These are phyloP conservation scores for Lentithecium fluviatile DNA, from an alignment of 495 filamentous ascomycete species.

Conservation along the genomic window DNA sequence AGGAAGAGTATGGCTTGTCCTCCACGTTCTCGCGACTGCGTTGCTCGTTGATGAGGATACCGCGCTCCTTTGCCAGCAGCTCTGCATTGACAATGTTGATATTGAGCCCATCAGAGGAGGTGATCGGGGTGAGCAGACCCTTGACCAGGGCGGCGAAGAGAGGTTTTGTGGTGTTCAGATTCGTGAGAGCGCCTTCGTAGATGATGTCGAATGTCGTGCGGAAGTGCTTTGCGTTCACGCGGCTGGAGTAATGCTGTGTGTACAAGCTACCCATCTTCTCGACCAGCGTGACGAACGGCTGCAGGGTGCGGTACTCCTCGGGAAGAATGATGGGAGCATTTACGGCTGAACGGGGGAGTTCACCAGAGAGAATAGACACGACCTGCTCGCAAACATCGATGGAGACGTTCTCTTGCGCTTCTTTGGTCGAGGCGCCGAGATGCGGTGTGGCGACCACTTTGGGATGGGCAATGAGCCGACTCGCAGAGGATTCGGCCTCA, in stretches of 20 bases:
- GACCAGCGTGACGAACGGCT: conserved; percentile 66
- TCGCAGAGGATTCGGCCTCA: conserved; percentile 51
- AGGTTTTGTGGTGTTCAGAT: conserved; percentile 63
- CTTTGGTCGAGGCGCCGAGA: conserved; percentile 70
- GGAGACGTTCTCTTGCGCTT: conserved; percentile 74
- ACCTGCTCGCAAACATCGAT: conserved; percentile 74
- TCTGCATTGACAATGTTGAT: conserved; percentile 76
- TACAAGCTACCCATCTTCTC: conserved; percentile 70
- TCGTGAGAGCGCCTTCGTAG: conserved; percentile 65
- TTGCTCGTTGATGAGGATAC: conserved; percentile 66
- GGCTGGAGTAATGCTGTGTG: conserved; percentile 63
- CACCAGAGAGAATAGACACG: conserved; percentile 62
- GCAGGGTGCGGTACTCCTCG: conserved; percentile 66
- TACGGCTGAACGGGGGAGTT: conserved; percentile 66
- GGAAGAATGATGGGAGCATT: conserved; percentile 72
- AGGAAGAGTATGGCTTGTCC: conserved; percentile 55
- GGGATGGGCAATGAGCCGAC: conserved; percentile 58
- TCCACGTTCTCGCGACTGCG: conserved; percentile 52
- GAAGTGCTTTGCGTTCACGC: conserved; percentile 24
- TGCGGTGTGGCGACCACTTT: conserved; percentile 69
- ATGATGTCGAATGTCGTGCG: conserved; percentile 65
- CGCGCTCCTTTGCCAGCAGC: conserved; percentile 65
- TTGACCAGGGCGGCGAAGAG: conserved; percentile 70
- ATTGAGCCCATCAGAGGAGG: conserved; percentile 56
- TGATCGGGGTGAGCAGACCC: conserved; percentile 61